phyloP scores from a whole-genome alignment of 2,329 filamentous ascomycete genomes.

The Talaromyces sp. region DNA sequence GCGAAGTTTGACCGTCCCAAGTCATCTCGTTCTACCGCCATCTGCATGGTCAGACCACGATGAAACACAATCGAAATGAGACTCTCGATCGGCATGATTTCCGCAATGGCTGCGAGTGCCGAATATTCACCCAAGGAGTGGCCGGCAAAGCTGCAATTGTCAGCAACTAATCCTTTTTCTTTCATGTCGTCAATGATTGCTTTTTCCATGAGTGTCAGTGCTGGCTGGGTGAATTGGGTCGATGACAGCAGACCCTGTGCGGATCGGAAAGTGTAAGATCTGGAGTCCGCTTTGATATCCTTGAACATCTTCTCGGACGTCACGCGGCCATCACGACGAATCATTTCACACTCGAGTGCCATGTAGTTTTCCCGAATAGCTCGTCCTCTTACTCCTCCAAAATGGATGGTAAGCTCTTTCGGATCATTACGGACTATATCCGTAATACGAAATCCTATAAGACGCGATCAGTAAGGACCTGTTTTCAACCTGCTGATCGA shows the following conservation, averaged over 20 bases:
- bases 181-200: constrained; percentile 99
- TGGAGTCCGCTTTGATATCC: constrained; percentile 86
- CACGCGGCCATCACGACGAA: constrained; percentile 81
- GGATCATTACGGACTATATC: constrained; percentile 99
- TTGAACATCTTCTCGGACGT: constrained; percentile 99
- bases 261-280: constrained; percentile 94
- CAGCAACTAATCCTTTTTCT: constrained; percentile 88
- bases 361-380: constrained; percentile 98
- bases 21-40: constrained; percentile 93
- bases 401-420: constrained; percentile 97
- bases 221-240: constrained; percentile 97
- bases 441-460: constrained; percentile 72
- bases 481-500: background rate
- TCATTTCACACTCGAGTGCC: constrained; percentile 99
- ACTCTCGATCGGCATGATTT: constrained; percentile 99
- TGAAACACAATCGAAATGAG: constrained; percentile 99
- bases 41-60: constrained; percentile 97
- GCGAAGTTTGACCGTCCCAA: constrained; percentile 93
- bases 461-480: background rate
- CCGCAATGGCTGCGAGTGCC: constrained; percentile 87
- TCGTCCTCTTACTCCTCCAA: constrained; percentile 93
- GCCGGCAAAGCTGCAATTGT: constrained; percentile 94
- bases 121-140: constrained; percentile 99
- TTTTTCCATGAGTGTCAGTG: constrained; percentile 98
- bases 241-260: constrained; percentile 91